Base-by-base conservation (phyloP, 2,329 filamentous ascomycete genomes). In the Dactylonectria macrodidyma region DNA sequence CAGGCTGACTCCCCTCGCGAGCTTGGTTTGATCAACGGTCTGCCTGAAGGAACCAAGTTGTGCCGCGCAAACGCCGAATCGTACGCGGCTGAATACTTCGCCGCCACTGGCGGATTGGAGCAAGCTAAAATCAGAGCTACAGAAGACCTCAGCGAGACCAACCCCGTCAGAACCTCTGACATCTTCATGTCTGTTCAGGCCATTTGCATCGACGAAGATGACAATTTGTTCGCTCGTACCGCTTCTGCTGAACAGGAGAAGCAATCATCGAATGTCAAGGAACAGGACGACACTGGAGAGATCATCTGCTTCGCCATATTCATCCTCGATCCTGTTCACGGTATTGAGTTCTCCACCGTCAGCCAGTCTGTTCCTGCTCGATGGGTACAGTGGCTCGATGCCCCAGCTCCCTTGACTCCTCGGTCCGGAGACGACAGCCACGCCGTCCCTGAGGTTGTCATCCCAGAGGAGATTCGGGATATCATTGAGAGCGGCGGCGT, bases 111-210 rank as follows among this genome's bases (percentile, higher is more conserved):
- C 36, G 95, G 95, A 2, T 81, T 98, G 3, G 92, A 95, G 80
- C 88, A 90, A 74, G 95, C 94, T 30, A 93, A 93, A 68, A 90
- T 92, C 76, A 90, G 93, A 62, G 95, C 95, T 1, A 92, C 92
- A 0, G 91, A 97, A 80, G 88, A 91, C 2, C 82, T 97, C 47
- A 94, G 90, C 81, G 94, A 97, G 80, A 89, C 87, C 48, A 98
- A 98, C 79, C 95, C 96, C 0, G 94, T 97, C 12, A 90, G 96
- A 65, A 97, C 92, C 77, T 97, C 93, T 66, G 94, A 99, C 79
- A 93, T 99, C 70, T 99, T 99, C 87, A 87, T 99, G 36, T 90
- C 95, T n/a, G 91, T 99, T 38, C 96, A 99, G 83, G 94, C 96
- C 10, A 90, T 98, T 75, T 87, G 85, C 59, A 88, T 92, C 70